Evolutionary conservation across 805 yeast species (phyloP).

Genomic region (Candida ipomoeae): DNA sequence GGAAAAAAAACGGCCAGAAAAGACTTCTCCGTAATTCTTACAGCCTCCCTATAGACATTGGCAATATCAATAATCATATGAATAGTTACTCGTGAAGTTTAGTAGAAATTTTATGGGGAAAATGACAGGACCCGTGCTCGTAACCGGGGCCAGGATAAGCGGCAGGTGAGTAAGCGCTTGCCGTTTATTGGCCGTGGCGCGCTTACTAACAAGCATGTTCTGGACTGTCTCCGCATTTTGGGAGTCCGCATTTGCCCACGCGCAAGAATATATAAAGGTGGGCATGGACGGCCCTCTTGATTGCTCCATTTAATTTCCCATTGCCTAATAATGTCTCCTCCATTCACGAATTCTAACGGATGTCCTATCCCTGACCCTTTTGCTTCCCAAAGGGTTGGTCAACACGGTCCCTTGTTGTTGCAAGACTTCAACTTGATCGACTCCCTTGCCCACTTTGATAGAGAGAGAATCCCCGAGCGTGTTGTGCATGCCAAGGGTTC

Average conservation of each 20-base stretch:
- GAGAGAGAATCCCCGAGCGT: conserved; percentile 89
- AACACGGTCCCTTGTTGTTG: conserved; percentile 73
- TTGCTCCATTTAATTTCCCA: not conserved
- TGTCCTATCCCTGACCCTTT: conserved; percentile 73
- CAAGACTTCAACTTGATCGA: conserved; percentile 82
- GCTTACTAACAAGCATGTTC: conserved; percentile 12
- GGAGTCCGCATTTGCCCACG: not conserved
- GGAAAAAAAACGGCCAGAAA: not conserved
- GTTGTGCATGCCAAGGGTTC: conserved; percentile 94
- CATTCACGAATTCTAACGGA: conserved; percentile 70
- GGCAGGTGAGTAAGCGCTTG: conserved; percentile 3
- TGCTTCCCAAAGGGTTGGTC: conserved; percentile 70
- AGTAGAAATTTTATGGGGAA: not conserved
- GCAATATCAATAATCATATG: too few species aligned
- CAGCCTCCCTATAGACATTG: too few species aligned
- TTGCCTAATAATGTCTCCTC: conserved; percentile 43
- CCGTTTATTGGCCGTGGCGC: conserved; percentile 4
- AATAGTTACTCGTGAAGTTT: too few species aligned
- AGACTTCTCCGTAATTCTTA: too few species aligned
- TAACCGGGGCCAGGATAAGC: not conserved
- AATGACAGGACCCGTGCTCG: not conserved
- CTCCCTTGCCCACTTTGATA: conserved; percentile 79
- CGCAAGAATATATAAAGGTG: not conserved
- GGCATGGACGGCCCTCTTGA: not conserved
- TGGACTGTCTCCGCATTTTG: conserved; percentile 7